phyloP scores from a whole-genome alignment of 2,329 filamentous ascomycete species.

The Alternaria novae-zelandiae region DNA sequence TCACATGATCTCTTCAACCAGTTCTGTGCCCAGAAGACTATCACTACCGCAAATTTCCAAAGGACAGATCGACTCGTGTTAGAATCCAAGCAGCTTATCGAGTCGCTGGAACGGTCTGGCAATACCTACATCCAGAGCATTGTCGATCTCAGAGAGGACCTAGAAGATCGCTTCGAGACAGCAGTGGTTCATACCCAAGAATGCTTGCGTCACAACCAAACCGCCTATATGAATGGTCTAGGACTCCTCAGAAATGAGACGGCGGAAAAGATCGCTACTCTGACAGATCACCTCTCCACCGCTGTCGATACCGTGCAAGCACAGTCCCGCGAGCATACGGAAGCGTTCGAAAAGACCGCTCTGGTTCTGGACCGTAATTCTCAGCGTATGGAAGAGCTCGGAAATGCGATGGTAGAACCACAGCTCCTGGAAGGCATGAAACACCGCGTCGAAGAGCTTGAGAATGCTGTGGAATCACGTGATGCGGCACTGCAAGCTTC shows the following conservation, averaged over 20 bases:
- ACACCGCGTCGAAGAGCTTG: not conserved
- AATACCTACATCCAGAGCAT: not conserved
- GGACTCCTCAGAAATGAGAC: not conserved
- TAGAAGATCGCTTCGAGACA: not conserved
- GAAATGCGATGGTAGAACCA: not conserved
- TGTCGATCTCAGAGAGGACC: not conserved
- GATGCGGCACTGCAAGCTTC: not conserved
- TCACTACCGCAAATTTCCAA: not conserved
- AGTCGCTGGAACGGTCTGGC: not conserved
- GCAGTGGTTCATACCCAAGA: not conserved
- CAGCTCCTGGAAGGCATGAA: not conserved
- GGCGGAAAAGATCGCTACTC: not conserved
- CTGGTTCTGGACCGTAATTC: not conserved
- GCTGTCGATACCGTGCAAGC: not conserved
- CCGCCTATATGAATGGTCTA: not conserved
- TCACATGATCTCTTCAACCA: not conserved
- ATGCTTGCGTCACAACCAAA: not conserved
- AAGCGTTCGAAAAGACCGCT: not conserved
- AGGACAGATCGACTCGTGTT: not conserved
- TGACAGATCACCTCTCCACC: not conserved
- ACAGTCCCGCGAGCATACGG: not conserved
- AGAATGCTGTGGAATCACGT: not conserved
- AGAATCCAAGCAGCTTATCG: accelerated
- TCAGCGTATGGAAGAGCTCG: not conserved
- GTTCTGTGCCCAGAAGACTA: not conserved